Evolutionary conservation across 1,284 basidiomycete species (phyloP), one percentile per base, ranked within the genome.

Genomic region (Anthracocystis setariae): DNA sequence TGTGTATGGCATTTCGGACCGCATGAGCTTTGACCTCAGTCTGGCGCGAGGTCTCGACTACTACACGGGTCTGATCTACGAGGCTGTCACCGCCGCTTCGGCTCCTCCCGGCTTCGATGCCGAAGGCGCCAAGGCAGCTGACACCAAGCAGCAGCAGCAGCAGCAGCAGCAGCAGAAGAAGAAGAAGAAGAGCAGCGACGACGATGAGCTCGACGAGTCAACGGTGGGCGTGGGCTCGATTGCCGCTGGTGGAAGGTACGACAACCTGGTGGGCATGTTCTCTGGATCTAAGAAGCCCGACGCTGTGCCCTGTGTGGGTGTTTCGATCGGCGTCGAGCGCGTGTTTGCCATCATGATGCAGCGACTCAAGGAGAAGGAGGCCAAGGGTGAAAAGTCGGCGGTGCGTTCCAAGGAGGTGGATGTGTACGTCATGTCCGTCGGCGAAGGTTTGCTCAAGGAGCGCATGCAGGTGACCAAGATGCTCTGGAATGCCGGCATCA

Each of bases 21-120:
- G 68, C 24, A 79, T 98, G 80, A 94, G 92, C 8, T 98, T 99
- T 82, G 95, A 98, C 84, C 88, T 98, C 76, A 95, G 93, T 8
- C 88, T 98, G 21, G 96, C 96, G 8, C 90, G 96, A 33, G 95
- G 95, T 23, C 88, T 98, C 35, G 96, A 98, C 84, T 98, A 98
- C 85, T 98, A 99, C 85, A 98, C 95, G 1, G 95, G 96, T 38
- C 90, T 99, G 80, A 98, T 98, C 83, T 98, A 97, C 86, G 96
- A 99, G 85, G 96, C 93, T 39, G 88, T 94, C 76, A 92, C 93
- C 23, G 92, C 92, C 77, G 92, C 90, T 1, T 97, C 94, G 9
- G 94, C 94, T 0, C 94, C 95, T 1, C 93, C 95, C 1, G 88
- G 89, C 8, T 88, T 92, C 85, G 64, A 81, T 21, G 76, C 80